These are phyloP conservation scores for Arthrobotrys conoides DNA, from an alignment of 2,329 filamentous ascomycete genomes.

Conservation along the genomic window DNA sequence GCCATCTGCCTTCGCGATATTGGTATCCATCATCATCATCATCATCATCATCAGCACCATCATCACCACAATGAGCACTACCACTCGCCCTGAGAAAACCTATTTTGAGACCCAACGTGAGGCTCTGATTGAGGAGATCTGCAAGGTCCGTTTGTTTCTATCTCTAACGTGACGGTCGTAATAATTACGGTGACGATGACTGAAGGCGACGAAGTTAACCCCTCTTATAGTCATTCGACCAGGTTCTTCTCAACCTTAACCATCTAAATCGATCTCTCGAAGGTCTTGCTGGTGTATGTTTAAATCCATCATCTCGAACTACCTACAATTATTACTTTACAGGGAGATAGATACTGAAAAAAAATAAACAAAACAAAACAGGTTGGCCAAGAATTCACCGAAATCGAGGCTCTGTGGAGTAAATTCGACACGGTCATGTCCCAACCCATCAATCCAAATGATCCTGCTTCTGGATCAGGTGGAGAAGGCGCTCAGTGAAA, in stretches of 20 bases:
- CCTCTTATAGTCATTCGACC: conserved; percentile 52
- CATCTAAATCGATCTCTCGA: conserved; percentile 59
- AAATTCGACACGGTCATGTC: conserved; percentile 60
- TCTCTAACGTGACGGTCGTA: neutral
- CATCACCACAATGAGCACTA: conserved; percentile 34
- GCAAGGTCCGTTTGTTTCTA: conserved; percentile 34
- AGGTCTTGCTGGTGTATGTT: conserved; percentile 56
- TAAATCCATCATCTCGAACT: neutral
- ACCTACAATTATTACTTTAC: neutral
- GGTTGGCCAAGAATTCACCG: conserved; percentile 59
- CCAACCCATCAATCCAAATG: conserved; percentile 24
- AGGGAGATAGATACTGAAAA: neutral
- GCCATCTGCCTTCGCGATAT: no score
- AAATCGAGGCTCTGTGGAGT: conserved; percentile 57
- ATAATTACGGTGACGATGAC: neutral
- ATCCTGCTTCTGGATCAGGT: conserved; percentile 33
- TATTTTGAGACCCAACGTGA: conserved; percentile 58
- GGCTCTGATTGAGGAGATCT: conserved; percentile 58
- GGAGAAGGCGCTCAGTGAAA: conserved; percentile 41
- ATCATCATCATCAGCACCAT: neutral
- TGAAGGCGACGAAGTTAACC: neutral
- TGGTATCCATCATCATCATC: neutral
- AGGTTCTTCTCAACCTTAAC: conserved; percentile 60
- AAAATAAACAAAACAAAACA: conserved; percentile 1
- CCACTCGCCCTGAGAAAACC: conserved; percentile 50